Evolutionary conservation across 192 early-diverging fungal species (phyloP).

Genomic region (Coemansia sp.): DNA sequence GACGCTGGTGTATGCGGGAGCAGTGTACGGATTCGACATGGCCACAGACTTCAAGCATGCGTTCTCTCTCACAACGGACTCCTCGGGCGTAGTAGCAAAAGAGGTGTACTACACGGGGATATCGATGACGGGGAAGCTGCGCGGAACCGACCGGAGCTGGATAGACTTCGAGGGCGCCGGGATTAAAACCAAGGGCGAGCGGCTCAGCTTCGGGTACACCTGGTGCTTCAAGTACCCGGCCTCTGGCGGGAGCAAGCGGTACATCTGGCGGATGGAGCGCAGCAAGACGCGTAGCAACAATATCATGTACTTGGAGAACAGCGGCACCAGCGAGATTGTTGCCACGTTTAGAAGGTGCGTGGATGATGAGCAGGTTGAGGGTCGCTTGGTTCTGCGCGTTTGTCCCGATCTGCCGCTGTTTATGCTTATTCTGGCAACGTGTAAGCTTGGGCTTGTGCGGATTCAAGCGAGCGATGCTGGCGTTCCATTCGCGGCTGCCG

Average conservation of each 20-base stretch:
- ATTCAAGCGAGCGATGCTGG: slow-evolving; percentile 18
- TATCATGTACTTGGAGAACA: slow-evolving; percentile 10
- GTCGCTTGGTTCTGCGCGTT: slow-evolving; percentile 9
- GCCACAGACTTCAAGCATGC: slow-evolving; percentile 10
- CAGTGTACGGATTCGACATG: slow-evolving; percentile 18
- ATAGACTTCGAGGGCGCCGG: slow-evolving; percentile 12
- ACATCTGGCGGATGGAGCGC: slow-evolving; percentile 19
- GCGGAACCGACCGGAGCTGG: slow-evolving; percentile 13
- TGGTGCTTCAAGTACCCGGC: slow-evolving; percentile 19
- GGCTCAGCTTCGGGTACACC: slow-evolving; percentile 19
- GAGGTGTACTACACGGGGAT: slow-evolving; percentile 19
- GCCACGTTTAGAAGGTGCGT: slow-evolving; percentile 6
- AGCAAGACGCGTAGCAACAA: not conserved
- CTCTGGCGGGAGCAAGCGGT: not conserved
- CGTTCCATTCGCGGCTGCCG: slow-evolving; percentile 2
- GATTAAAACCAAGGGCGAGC: slow-evolving; percentile 15
- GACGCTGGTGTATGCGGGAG: slow-evolving; percentile 16
- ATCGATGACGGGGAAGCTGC: slow-evolving; percentile 13
- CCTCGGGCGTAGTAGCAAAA: slow-evolving; percentile 6
- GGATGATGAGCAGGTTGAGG: slow-evolving; percentile 16
- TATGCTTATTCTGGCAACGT: slow-evolving; percentile 16
- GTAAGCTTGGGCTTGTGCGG: slow-evolving; percentile 16
- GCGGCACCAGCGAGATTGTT: slow-evolving; percentile 9
- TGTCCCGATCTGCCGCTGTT: slow-evolving; percentile 16
- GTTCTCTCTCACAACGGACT: slow-evolving; percentile 13